These are phyloP conservation scores for Monosporascus sp. DNA, from an alignment of 2,329 filamentous ascomycete species.

Conservation along the genomic window DNA sequence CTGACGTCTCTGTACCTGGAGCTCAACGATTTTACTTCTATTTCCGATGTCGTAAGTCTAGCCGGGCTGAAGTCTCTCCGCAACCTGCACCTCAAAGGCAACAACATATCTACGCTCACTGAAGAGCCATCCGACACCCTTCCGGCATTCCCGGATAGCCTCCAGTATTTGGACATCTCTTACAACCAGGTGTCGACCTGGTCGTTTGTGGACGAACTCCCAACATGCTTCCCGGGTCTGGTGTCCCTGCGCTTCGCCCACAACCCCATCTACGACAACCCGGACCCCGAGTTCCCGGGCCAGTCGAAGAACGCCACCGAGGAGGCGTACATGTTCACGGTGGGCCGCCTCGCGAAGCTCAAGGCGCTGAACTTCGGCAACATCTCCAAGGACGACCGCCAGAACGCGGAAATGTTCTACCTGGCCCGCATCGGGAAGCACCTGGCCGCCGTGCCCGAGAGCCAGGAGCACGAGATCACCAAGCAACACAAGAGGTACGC, in stretches of 20 bases:
- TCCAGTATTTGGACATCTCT: conserved; percentile 67
- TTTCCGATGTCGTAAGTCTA: conserved; percentile 54
- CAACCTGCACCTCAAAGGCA: conserved; percentile 69
- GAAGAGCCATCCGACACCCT: conserved; percentile 20
- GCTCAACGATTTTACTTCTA: conserved; percentile 59
- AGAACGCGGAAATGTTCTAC: conserved; percentile 91
- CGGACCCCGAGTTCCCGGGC: conserved; percentile 27
- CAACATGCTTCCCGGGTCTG: conserved; percentile 65
- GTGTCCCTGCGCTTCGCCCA: conserved; percentile 71
- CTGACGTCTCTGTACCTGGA: conserved; percentile 64
- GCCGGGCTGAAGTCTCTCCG: conserved; percentile 45
- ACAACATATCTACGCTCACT: conserved; percentile 52
- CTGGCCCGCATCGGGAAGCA: conserved; percentile 76
- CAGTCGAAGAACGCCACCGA: conserved; percentile 46
- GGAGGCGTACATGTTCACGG: conserved; percentile 82
- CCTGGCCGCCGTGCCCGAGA: conserved; percentile 54
- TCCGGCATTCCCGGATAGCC: conserved; percentile 45
- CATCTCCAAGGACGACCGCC: conserved; percentile 67
- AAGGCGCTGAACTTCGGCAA: conserved; percentile 66
- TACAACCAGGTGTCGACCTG: conserved; percentile 66
- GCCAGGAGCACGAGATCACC: conserved; percentile 49
- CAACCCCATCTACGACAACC: conserved; percentile 73
- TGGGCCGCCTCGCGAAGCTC: conserved; percentile 67
- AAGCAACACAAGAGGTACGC: conserved; percentile 64
- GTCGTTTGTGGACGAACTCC: conserved; percentile 67